Base-by-base conservation (phyloP, 768 basidiomycete genomes). In the Sporobolomyces roseus region DNA sequence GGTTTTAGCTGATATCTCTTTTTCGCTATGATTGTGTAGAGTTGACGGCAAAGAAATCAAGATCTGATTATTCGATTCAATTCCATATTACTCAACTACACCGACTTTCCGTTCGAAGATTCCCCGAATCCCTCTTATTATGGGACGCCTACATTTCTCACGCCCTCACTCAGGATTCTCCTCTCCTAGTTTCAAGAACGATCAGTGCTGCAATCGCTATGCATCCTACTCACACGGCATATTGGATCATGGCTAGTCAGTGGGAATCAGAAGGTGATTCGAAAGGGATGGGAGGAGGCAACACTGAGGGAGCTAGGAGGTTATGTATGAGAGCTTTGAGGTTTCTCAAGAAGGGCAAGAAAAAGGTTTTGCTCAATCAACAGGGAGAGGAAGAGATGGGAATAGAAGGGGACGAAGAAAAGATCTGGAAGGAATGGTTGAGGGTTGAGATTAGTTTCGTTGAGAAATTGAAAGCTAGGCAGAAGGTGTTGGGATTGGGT, bases 71-170 rank as follows among this genome's bases (percentile, higher is more conserved):
- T 55, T 74, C 73, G 36, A 75, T 75, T 54, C 38, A 71, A 8
- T 71, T 65, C 4, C 75, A 75, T 61, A 68, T 75, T 61, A 72
- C 73, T 8, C 73, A 74, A 41, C 75, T 75, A 14, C 72, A 75
- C 60, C 55, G 68, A 2, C 60, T 67, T 29, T 53, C 73, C 21
- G 66, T 68, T 8, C 70, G 71, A 8, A 68, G 75, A 4, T 67
- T 74, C 51, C 75, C 75, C 33, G 62, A 70, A n/a, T 68, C 68
- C 1, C 59, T 72, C 61, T 17, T 17, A 9, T 59, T 75, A 14
- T 75, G 75, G 75, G 56, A 72, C 63, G 67, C 67, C 19, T 68
- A 60, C 52, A 74, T 75, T 33, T 41, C 73, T 41, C 75, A 75
- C 52, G 56, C 70, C 13, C 53, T 75, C 53, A 41, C 62, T 0